Evolutionary conservation across 345 rosid species (phyloP), one percentile per base, ranked within the genome.

Genomic region (Gossypium herbaceum): DNA sequence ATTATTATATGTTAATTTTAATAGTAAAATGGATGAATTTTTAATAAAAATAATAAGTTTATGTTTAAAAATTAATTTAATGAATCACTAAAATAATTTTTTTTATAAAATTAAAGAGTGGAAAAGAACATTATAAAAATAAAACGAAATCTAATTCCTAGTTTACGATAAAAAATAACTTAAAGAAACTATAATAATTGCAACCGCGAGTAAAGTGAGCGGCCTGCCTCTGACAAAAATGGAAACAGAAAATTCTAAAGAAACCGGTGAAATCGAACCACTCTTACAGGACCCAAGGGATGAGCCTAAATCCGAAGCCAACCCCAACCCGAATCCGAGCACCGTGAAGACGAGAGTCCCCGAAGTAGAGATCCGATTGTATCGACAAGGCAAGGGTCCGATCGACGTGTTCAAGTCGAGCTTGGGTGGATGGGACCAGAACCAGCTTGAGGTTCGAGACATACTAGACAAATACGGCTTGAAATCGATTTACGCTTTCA

Each of bases 361-460:
- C 70, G 97, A 89, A 79, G 88, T 88, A 19, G 97, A 95, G 94
- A 85, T 95, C 84, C 94, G 83, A 75, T 74, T 95, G 47, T 89
- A 88, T 75, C 78, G 87, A 75, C 72, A 54, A 56, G 97, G 97
- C 20, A 87, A 87, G 76, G 98, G 99, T 51, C 99, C 99, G 81
- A 87, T 90, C 81, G 92, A 80, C 66, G 97, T 87, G 41, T 90
- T 91, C 86, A 93, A 87, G 85, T 79, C 93, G 57, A 81, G 71
- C 68, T 82, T 91, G 75, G 91, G 89, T 27, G 98, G 98, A 15
- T 95, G 88, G 87, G 97, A 89, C 68, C 96, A 87, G 84, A 87
- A 93, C 82, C 94, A 93, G 89, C 88, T 95, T 69, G 98, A 93
- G 82, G 89, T 93, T 76, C 85, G 93, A 51, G 84, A 90, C 52